These are phyloP conservation scores for Xerocomus amazonicus DNA, from an alignment of 1,284 basidiomycete genomes.

Conservation along the genomic window DNA sequence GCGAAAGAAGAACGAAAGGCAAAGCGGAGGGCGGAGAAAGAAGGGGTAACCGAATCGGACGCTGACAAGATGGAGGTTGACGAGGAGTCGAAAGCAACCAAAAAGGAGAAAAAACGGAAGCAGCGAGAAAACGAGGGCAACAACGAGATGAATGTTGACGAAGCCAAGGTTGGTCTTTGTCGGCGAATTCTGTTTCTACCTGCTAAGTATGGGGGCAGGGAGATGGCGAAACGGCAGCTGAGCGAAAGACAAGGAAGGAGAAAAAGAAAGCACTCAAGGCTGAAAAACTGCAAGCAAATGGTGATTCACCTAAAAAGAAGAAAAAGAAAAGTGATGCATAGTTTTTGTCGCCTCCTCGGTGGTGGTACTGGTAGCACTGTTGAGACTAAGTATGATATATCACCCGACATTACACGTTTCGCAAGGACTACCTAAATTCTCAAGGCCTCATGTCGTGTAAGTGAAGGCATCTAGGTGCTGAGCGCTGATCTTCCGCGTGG, in stretches of 20 bases:
- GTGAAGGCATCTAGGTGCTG: too few relatives aligned
- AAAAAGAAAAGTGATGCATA: slow-evolving; percentile 58
- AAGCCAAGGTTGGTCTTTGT: slow-evolving; percentile 39
- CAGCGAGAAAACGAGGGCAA: slow-evolving; percentile 55
- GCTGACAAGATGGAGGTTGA: slow-evolving; percentile 44
- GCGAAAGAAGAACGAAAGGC: slow-evolving; percentile 77
- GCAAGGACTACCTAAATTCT: background rate
- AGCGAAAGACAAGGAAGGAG: slow-evolving; percentile 72
- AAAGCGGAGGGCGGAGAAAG: slow-evolving; percentile 65
- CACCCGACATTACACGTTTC: background rate
- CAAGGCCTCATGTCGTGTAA: too few relatives aligned
- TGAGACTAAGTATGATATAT: slow-evolving; percentile 2
- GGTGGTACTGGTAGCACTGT: slow-evolving; percentile 2
- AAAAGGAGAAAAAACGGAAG: slow-evolving; percentile 72
- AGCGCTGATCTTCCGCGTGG: too few relatives aligned
- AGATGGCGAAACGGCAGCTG: slow-evolving; percentile 63
- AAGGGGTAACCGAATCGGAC: slow-evolving; percentile 41
- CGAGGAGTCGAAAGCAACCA: slow-evolving; percentile 45
- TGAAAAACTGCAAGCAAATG: slow-evolving; percentile 57
- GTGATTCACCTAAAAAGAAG: slow-evolving; percentile 70
- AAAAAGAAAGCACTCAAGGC: slow-evolving; percentile 69
- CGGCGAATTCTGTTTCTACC: slow-evolving; percentile 3
- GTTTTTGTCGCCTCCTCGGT: background rate
- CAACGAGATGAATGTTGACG: slow-evolving; percentile 32
- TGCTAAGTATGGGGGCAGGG: slow-evolving; percentile 24